Conservation (phyloP, 345 rosid species). For the Mallotus nudiflorus region DNA sequence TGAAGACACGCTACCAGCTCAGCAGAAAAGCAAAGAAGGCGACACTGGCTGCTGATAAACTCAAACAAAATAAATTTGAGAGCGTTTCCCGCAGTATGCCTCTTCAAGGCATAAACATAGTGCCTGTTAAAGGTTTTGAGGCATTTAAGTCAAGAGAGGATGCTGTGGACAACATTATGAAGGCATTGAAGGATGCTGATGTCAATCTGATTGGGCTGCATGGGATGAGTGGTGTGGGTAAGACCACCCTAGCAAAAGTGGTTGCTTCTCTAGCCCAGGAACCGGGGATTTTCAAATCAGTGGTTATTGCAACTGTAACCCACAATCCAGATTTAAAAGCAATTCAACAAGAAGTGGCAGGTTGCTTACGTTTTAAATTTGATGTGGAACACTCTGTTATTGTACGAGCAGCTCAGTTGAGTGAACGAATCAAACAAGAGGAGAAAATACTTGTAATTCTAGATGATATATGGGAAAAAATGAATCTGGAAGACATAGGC, state of each 20-base stretch:
- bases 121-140: neutral
- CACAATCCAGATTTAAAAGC: neutral
- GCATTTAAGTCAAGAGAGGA: neutral
- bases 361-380: neutral
- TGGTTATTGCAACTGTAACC: constrained; percentile 9
- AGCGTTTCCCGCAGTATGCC: neutral
- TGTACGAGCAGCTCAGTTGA: constrained; percentile 5
- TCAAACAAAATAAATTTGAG: neutral
- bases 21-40: constrained; percentile 2
- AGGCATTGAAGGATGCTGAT: neutral
- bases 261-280: neutral
- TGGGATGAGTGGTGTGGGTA: constrained; percentile 13
- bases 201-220: constrained; percentile 2
- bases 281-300: neutral
- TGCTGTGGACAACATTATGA: neutral
- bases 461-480: constrained; percentile 32
- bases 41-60: no score
- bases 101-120: neutral
- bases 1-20: neutral
- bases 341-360: constrained; percentile 27
- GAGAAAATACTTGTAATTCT: constrained; percentile 28
- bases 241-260: constrained; percentile 1
- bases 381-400: neutral
- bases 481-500: constrained; percentile 29
- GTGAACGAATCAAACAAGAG: neutral